Conservation (phyloP, 208 protist genomes). For the Plasmodiophora brassicae region DNA sequence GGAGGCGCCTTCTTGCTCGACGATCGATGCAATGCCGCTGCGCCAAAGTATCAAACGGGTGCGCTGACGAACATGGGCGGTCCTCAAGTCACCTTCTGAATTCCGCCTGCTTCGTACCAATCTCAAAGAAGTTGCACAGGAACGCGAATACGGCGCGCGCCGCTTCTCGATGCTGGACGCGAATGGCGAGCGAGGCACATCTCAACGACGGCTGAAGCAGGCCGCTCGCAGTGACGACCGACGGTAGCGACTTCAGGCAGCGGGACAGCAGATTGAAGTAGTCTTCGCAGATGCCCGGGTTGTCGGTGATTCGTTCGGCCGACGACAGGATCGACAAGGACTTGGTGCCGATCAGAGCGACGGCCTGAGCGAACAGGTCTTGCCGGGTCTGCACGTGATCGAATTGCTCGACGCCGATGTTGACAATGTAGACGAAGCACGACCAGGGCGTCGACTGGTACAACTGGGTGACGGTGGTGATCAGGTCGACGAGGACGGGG, state of each 20-base stretch:
- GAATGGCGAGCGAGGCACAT: background rate
- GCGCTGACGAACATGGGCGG: too few species aligned
- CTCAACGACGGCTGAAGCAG: background rate
- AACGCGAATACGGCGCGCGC: constrained; percentile 5
- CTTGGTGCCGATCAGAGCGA: background rate
- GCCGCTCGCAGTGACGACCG: background rate
- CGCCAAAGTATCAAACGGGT: background rate
- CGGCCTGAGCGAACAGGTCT: background rate
- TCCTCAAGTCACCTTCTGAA: background rate
- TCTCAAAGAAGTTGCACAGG: background rate
- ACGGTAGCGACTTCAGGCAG: background rate
- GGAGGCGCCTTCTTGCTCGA: background rate
- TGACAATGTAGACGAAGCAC: constrained; percentile 15
- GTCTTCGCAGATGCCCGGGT: constrained; percentile 8
- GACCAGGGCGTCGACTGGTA: background rate
- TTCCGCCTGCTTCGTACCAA: background rate
- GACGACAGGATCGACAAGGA: background rate
- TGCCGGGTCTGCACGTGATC: background rate
- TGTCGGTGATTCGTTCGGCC: background rate
- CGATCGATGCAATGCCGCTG: background rate
- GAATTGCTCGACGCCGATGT: background rate
- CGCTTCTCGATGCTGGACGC: background rate
- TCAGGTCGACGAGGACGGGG: background rate
- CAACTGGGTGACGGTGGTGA: background rate
- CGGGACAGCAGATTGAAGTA: constrained; percentile 30